Conservation (phyloP, 345 rosid genomes). For the Murraya koenigii region DNA sequence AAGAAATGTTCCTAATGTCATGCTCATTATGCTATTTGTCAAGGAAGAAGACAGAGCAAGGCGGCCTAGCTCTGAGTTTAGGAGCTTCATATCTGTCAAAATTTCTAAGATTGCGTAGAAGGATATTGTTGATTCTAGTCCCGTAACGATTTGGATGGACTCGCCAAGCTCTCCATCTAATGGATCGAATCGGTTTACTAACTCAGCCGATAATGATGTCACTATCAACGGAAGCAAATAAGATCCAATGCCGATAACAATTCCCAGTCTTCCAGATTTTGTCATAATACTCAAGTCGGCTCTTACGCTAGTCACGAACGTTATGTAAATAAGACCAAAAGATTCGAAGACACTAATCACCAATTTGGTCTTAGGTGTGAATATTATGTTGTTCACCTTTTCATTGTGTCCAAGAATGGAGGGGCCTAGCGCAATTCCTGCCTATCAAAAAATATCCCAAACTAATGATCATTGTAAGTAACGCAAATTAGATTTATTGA, state of each 20-base stretch:
- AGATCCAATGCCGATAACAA: slow-evolving; percentile 32
- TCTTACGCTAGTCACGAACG: slow-evolving; percentile 34
- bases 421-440: slow-evolving; percentile 40
- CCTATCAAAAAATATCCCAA: slow-evolving; percentile 15
- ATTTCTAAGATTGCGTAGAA: slow-evolving; percentile 32
- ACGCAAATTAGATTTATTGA: no score
- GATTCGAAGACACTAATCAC: slow-evolving; percentile 27
- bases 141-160: neutral
- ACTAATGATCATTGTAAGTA: neutral
- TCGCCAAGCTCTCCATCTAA: neutral
- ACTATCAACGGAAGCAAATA: slow-evolving; percentile 26
- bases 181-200: neutral
- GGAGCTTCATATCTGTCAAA: slow-evolving; percentile 34
- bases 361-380: slow-evolving; percentile 17
- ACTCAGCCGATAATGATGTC: slow-evolving; percentile 7
- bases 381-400: slow-evolving; percentile 4
- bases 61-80: slow-evolving; percentile 46
- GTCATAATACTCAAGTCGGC: slow-evolving; percentile 31
- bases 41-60: slow-evolving; percentile 44
- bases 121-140: slow-evolving; percentile 27
- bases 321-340: slow-evolving; percentile 32
- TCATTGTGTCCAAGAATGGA: slow-evolving; percentile 29
- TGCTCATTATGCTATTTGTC: slow-evolving; percentile 28
- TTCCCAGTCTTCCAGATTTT: slow-evolving; percentile 38
- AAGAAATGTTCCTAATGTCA: slow-evolving; percentile 15